Evolutionary conservation across 2,329 filamentous ascomycete species (phyloP).

Genomic region (Pseudogymnoascus sp.): DNA sequence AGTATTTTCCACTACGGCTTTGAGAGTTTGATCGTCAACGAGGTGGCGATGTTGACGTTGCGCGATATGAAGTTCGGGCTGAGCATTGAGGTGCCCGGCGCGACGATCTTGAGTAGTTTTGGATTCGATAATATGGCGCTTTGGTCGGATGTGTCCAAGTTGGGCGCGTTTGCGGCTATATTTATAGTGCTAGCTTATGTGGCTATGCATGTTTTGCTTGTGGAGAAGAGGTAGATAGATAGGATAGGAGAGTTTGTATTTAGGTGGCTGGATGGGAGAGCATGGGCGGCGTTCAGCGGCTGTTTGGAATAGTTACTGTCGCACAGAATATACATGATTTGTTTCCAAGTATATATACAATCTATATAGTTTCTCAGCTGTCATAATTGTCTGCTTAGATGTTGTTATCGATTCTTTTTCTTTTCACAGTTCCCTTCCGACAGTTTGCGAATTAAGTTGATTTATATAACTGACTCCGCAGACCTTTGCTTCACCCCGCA

Average conservation of each 20-base stretch:
- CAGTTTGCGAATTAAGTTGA: not conserved
- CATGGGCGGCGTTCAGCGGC: not conserved
- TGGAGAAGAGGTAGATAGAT: conserved; percentile 65
- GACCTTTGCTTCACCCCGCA: not conserved
- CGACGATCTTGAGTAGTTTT: conserved; percentile 88
- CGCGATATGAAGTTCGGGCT: conserved; percentile 93
- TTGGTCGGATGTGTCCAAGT: conserved; percentile 73
- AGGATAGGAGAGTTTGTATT: conserved; percentile 3
- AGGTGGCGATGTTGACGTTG: conserved; percentile 81
- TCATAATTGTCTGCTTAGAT: not conserved
- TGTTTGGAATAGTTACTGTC: not conserved
- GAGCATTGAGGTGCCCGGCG: conserved; percentile 91
- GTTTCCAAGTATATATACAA: not conserved
- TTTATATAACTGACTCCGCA: not conserved
- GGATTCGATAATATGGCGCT: conserved; percentile 83
- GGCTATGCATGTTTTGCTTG: conserved; percentile 87
- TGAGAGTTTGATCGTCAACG: conserved; percentile 93
- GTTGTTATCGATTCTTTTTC: not conserved
- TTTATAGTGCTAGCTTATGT: conserved; percentile 84
- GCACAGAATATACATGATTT: conserved; percentile 1
- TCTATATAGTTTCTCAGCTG: not conserved
- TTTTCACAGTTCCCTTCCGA: not conserved
- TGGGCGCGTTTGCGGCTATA: conserved; percentile 70
- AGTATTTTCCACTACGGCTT: conserved; percentile 99
- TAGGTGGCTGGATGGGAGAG: conserved; percentile 4